phyloP scores from a whole-genome alignment of 768 basidiomycete genomes.

The Termitomyces heimii region DNA sequence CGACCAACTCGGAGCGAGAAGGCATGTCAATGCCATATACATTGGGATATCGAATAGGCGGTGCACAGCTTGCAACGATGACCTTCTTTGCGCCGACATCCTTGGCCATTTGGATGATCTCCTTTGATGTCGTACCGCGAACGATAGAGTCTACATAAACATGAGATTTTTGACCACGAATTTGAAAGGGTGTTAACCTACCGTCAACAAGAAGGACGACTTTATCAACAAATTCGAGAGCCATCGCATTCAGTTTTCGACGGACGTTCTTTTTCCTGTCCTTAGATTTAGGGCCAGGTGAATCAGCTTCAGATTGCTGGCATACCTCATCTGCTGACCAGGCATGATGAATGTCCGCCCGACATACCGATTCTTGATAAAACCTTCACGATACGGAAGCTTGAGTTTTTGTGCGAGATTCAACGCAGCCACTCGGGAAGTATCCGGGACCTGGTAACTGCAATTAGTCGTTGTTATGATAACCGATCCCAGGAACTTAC shows the following conservation, averaged over 20 bases:
- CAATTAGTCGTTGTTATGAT: not conserved
- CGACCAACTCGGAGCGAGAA: conserved; percentile 88
- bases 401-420: conserved; percentile 88
- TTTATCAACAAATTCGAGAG: conserved; percentile 89
- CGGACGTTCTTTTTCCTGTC: conserved; percentile 87
- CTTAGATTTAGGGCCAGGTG: not conserved
- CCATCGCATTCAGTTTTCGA: conserved; percentile 96
- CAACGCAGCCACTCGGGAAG: conserved; percentile 91
- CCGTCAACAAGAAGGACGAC: conserved; percentile 96
- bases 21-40: conserved; percentile 99
- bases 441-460: conserved; percentile 77
- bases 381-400: conserved; percentile 95
- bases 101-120: conserved; percentile 99
- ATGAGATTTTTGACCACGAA: not conserved
- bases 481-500: conserved; percentile 30
- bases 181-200: conserved; percentile 25
- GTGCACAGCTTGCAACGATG: conserved; percentile 94
- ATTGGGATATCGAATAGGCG: conserved; percentile 90
- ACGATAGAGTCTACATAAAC: conserved; percentile 83
- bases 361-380: conserved; percentile 98
- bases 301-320: not conserved
- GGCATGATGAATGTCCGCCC: conserved; percentile 99
- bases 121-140: conserved; percentile 95
- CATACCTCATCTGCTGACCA: conserved; percentile 88
- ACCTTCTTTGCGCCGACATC: conserved; percentile 97